Conservation (phyloP, 1,284 basidiomycete genomes). For the Ustilago curta region DNA sequence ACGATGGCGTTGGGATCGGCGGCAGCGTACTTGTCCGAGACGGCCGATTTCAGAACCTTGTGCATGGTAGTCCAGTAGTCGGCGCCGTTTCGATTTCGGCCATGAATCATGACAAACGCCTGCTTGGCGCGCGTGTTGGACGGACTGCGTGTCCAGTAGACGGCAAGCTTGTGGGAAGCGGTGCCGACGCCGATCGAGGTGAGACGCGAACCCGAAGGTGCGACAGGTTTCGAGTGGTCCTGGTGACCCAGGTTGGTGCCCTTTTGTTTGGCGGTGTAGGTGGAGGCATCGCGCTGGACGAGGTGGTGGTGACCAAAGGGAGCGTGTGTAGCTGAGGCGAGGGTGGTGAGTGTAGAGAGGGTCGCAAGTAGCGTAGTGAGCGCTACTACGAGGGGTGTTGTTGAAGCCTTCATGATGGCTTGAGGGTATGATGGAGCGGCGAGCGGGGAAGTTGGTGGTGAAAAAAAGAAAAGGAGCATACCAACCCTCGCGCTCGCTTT, state of each 20-base stretch:
- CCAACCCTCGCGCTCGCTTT: too few relatives aligned
- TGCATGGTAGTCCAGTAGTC: slow-evolving; percentile 62
- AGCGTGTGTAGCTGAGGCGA: slow-evolving; percentile 11
- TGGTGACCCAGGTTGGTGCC: slow-evolving; percentile 41
- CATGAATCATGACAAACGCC: slow-evolving; percentile 68
- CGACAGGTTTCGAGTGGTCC: slow-evolving; percentile 35
- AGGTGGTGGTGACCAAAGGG: slow-evolving; percentile 17
- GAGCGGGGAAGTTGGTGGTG: background rate
- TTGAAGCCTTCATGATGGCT: slow-evolving; percentile 3
- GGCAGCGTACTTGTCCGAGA: slow-evolving; percentile 27
- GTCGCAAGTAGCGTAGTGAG: slow-evolving; percentile 12
- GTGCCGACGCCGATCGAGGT: slow-evolving; percentile 48
- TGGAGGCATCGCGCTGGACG: slow-evolving; percentile 44
- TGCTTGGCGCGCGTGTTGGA: slow-evolving; percentile 44
- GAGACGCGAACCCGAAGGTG: slow-evolving; percentile 52
- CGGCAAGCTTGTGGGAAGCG: slow-evolving; percentile 34
- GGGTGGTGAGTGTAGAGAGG: slow-evolving; percentile 6
- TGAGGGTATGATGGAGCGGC: slow-evolving; percentile 1
- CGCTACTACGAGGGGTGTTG: slow-evolving; percentile 1
- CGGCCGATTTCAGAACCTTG: slow-evolving; percentile 46
- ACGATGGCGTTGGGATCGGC: slow-evolving; percentile 54
- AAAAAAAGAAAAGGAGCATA: background rate
- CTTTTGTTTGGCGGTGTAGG: slow-evolving; percentile 21
- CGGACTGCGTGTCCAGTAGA: slow-evolving; percentile 51
- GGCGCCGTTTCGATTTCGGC: slow-evolving; percentile 57